Conservation (phyloP, 2,329 filamentous ascomycete genomes). For the Pseudocercospora vitis region DNA sequence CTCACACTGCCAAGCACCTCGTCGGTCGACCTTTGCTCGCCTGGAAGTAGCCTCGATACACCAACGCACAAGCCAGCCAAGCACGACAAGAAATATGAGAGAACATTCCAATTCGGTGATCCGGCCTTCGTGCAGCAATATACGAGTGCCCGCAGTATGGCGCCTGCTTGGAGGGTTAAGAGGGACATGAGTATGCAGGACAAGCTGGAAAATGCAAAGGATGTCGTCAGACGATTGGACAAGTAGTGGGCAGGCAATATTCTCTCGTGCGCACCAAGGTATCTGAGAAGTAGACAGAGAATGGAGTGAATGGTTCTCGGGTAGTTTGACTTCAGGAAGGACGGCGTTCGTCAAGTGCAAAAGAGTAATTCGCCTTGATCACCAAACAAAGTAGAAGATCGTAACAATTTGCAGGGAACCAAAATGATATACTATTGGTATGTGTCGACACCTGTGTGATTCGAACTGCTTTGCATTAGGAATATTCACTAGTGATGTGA, state of each 20-base stretch:
- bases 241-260: neutral
- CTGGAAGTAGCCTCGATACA: neutral
- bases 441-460: conserved; percentile 21
- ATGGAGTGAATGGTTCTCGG: too few relatives aligned
- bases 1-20: neutral
- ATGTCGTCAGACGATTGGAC: neutral
- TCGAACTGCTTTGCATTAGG: conserved; percentile 8
- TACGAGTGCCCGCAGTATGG: neutral
- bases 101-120: neutral
- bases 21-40: neutral
- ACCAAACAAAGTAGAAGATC: neutral
- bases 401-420: neutral
- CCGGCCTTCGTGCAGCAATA: neutral
- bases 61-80: neutral
- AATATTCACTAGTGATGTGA: neutral
- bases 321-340: too few relatives aligned
- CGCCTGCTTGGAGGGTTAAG: neutral
- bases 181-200: neutral
- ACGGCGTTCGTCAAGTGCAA: too few relatives aligned
- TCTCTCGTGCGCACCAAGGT: too few relatives aligned
- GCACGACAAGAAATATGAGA: neutral
- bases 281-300: too few relatives aligned
- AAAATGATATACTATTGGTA: neutral
- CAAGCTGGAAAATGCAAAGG: neutral
- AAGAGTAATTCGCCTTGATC: too few relatives aligned